These are phyloP conservation scores for Phytopythium kandeliae DNA, from an alignment of 352 stramenopile species.

Conservation along the genomic window DNA sequence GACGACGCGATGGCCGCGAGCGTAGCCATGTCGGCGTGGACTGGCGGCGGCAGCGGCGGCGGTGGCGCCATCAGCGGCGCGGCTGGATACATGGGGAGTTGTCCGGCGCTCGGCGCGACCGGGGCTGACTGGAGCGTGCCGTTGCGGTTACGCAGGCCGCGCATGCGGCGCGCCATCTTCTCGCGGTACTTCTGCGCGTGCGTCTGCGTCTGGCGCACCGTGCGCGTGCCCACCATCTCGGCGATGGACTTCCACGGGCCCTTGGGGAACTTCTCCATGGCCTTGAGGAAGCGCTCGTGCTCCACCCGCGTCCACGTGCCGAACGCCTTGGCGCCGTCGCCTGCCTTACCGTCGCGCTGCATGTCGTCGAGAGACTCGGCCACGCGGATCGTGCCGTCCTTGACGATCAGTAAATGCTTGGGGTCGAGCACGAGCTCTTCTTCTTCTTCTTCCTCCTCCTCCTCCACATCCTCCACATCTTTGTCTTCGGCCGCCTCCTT, in stretches of 20 bases:
- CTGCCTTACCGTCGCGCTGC: slow-evolving; percentile 34
- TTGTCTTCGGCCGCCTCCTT: slow-evolving; percentile 15
- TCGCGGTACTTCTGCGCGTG: slow-evolving; percentile 67
- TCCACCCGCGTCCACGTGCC: slow-evolving; percentile 52
- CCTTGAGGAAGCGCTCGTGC: slow-evolving; percentile 57
- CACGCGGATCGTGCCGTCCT: slow-evolving; percentile 62
- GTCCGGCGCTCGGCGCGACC: slow-evolving; percentile 4
- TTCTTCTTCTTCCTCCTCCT: slow-evolving; percentile 23
- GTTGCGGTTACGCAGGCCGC: slow-evolving; percentile 60
- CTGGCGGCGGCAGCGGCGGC: background rate
- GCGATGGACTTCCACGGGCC: slow-evolving; percentile 62
- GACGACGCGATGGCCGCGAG: slow-evolving; percentile 9
- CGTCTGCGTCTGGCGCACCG: slow-evolving; percentile 61
- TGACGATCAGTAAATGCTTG: slow-evolving; percentile 73
- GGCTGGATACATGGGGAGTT: background rate
- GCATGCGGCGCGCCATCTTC: slow-evolving; percentile 50
- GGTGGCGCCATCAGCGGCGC: background rate
- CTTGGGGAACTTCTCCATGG: slow-evolving; percentile 50
- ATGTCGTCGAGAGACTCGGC: slow-evolving; percentile 55
- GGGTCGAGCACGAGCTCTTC: slow-evolving; percentile 44
- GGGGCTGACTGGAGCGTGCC: slow-evolving; percentile 38
- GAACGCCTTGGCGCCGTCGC: slow-evolving; percentile 46
- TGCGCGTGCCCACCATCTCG: slow-evolving; percentile 58
- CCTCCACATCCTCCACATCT: slow-evolving; percentile 20
- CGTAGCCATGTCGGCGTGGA: slow-evolving; percentile 4